Evolutionary conservation across 2,329 filamentous ascomycete genomes (phyloP).

Genomic region (Phialophora macrospora): DNA sequence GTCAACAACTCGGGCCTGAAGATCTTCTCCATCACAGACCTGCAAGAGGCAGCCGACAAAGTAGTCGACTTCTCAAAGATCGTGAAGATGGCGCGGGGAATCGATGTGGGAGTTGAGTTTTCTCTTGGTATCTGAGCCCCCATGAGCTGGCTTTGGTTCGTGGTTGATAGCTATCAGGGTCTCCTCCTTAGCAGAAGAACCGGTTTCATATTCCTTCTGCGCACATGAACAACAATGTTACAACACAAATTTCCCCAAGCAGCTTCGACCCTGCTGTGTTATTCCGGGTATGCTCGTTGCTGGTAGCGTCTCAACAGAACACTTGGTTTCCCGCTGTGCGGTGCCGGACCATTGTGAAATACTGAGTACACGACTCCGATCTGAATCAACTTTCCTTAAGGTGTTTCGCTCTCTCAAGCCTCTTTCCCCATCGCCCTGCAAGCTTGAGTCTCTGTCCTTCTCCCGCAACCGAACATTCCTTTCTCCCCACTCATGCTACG

Average conservation of each 20-base stretch:
- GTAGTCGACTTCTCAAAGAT: slow-evolving; percentile 98
- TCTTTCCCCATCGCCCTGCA: neutral
- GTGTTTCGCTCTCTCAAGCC: neutral
- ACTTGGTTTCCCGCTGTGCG: neutral
- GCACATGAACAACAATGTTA: slow-evolving; percentile 14
- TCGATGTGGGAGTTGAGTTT: slow-evolving; percentile 96
- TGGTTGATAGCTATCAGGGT: slow-evolving; percentile 34
- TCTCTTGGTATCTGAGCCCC: slow-evolving; percentile 77
- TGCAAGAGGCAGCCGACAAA: slow-evolving; percentile 97
- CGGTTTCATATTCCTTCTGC: slow-evolving; percentile 3
- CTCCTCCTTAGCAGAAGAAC: slow-evolving; percentile 4
- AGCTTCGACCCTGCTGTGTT: slow-evolving; percentile 7
- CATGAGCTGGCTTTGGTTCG: slow-evolving; percentile 24
- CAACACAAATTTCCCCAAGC: slow-evolving; percentile 6
- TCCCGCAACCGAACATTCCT: neutral
- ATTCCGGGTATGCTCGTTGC: neutral
- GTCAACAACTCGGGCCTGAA: slow-evolving; percentile 98
- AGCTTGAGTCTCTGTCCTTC: neutral
- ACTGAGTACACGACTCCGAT: neutral
- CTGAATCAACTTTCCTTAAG: neutral
- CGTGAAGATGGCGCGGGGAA: slow-evolving; percentile 97
- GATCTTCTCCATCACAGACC: slow-evolving; percentile 99
- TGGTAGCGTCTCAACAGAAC: neutral
- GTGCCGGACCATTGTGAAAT: neutral
- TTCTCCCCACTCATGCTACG: neutral